These are phyloP conservation scores for Aschersonia sp. DNA, from an alignment of 2,329 filamentous ascomycete species.

Conservation along the genomic window DNA sequence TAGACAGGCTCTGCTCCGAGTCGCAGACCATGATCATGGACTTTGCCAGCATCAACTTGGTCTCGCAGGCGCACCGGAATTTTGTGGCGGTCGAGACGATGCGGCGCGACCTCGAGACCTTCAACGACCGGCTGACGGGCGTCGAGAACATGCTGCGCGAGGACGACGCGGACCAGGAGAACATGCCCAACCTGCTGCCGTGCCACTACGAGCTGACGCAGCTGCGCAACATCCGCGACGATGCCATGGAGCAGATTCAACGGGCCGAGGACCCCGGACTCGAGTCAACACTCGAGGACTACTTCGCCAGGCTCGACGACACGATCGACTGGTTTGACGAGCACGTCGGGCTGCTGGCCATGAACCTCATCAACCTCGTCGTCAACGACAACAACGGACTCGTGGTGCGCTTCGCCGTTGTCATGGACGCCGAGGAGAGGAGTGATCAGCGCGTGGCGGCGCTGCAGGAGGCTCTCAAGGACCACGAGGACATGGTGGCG, in stretches of 20 bases:
- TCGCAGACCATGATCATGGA: constrained; percentile 96
- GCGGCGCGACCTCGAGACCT: constrained; percentile 79
- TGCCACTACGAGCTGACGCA: constrained; percentile 88
- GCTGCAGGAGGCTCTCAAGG: constrained; percentile 84
- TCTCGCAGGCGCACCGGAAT: constrained; percentile 90
- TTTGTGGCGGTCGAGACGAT: constrained; percentile 90
- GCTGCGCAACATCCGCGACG: constrained; percentile 85
- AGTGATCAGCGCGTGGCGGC: constrained; percentile 86
- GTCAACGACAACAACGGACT: constrained; percentile 76
- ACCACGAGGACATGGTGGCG: constrained; percentile 87
- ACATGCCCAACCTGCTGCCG: constrained; percentile 80
- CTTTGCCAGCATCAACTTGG: constrained; percentile 82
- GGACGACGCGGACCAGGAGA: constrained; percentile 75
- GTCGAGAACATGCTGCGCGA: constrained; percentile 68
- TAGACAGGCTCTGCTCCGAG: constrained; percentile 93
- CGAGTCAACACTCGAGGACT: constrained; percentile 74
- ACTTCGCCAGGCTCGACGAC: constrained; percentile 75
- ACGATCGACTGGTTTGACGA: constrained; percentile 93
- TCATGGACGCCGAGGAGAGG: constrained; percentile 93
- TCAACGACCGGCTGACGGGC: constrained; percentile 60
- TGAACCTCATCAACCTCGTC: constrained; percentile 80
- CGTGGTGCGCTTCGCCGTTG: constrained; percentile 79
- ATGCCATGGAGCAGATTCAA: constrained; percentile 92
- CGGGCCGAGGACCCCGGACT: constrained; percentile 58
- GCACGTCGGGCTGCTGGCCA: constrained; percentile 75